Conservation (phyloP, 2,329 filamentous ascomycete genomes). For the Fusarium sp. region DNA sequence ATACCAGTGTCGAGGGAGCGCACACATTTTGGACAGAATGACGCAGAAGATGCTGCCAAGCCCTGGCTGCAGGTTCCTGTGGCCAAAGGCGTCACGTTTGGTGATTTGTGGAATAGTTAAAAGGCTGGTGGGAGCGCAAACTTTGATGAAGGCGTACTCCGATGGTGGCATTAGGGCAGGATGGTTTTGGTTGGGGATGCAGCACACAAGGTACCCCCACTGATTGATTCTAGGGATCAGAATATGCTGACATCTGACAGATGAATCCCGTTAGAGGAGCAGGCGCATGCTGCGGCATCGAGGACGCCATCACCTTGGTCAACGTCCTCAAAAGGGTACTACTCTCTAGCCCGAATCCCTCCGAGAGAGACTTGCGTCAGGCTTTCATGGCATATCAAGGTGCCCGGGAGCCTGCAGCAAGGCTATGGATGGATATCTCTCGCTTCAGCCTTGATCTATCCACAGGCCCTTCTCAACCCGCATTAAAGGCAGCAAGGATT, state of each 20-base stretch:
- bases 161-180: slow-evolving; percentile 26
- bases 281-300: slow-evolving; percentile 23
- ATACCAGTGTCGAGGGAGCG: slow-evolving; percentile 13
- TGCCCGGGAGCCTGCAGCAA: slow-evolving; percentile 9
- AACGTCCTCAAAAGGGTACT: slow-evolving; percentile 1
- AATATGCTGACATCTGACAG: not conserved
- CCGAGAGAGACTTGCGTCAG: not conserved
- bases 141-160: slow-evolving; percentile 20
- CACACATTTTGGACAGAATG: slow-evolving; percentile 21
- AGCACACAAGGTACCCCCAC: slow-evolving; percentile 10
- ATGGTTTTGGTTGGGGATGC: slow-evolving; percentile 28
- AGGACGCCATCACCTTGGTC: slow-evolving; percentile 16
- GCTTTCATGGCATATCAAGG: slow-evolving; percentile 15
- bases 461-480: slow-evolving; percentile 8
- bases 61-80: slow-evolving; percentile 20
- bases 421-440: slow-evolving; percentile 18
- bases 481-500: not conserved
- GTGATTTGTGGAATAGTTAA: slow-evolving; percentile 21
- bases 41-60: slow-evolving; percentile 13
- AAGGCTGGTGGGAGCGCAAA: slow-evolving; percentile 25
- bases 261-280: slow-evolving; percentile 29
- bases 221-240: not conserved
- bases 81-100: slow-evolving; percentile 9
- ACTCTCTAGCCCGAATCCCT: not conserved
- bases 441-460: slow-evolving; percentile 15